Evolutionary conservation across 2,329 filamentous ascomycete genomes (phyloP), one percentile per base, ranked within the genome.

Genomic region (Colletotrichum sp.): DNA sequence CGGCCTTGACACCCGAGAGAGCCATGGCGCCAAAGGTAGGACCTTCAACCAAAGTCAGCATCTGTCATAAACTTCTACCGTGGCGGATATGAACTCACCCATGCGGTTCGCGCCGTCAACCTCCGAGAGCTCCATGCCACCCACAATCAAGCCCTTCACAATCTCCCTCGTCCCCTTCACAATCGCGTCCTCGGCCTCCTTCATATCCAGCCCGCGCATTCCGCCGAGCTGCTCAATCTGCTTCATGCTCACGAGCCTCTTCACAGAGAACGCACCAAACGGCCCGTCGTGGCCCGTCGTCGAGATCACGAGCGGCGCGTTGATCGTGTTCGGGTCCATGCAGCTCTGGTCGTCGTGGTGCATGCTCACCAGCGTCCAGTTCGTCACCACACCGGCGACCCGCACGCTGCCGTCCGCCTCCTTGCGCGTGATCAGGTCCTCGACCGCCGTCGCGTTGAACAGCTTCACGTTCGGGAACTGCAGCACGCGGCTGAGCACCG

Each of bases 261-360:
- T 98, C 84, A 95, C 96, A 79, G 88, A 94, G 89, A 98, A 98
- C 66, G 96, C 96, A 63, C 96, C 96, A 83, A 98, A 98, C 18
- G 96, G 96, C 1, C 91, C 96, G 79, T 98, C 96, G 81, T 98
- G 96, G 67, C 96, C 96, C 1, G 96, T 98, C 28, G 96, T 98
- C 74, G 93, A 95, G 87, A 98, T 94, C 82, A 98, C 89, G 75
- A 98, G 85, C 2, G 96, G 95, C 1, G 95, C 95, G 83, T 98
- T 98, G 91, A 98, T 98, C 81, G 96, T 98, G 91, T 97, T 98
- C 80, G 96, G 96, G 85, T 98, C 96, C 96, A 98, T 98, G 93
- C 96, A 98, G 77, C 92, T 95, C 88, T 98, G 95, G 84, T 96
- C 94, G 83, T 96, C 94, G 85, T 96, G 94, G 85, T 96, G 94